Conservation (phyloP, 1,139 yeast genomes). For the Casaregolazyma suthepensis region DNA sequence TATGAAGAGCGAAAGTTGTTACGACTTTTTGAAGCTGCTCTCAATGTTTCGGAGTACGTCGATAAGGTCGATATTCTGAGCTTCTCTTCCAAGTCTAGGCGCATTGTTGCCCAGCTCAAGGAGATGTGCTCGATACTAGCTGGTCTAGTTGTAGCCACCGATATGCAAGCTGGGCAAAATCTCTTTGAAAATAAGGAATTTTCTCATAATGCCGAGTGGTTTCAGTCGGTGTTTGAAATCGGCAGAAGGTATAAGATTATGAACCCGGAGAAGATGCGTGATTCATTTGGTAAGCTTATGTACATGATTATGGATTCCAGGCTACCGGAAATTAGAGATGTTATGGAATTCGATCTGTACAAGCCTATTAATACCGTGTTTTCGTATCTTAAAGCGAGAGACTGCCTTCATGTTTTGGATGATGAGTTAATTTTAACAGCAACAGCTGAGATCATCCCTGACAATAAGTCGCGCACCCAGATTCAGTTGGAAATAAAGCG, state of each 20-base stretch:
- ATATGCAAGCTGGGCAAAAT: constrained; percentile 57
- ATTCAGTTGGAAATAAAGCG: constrained; percentile 52
- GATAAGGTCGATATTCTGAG: constrained; percentile 64
- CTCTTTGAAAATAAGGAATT: constrained; percentile 59
- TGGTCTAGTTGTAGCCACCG: constrained; percentile 67
- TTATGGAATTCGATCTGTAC: constrained; percentile 65
- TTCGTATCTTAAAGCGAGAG: constrained; percentile 37
- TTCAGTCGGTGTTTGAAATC: constrained; percentile 57
- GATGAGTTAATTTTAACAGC: constrained; percentile 56
- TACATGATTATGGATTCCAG: constrained; percentile 79
- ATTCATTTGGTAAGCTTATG: constrained; percentile 66
- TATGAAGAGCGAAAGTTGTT: constrained; percentile 60
- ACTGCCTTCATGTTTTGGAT: constrained; percentile 39
- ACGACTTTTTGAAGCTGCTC: constrained; percentile 59
- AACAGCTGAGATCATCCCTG: constrained; percentile 56
- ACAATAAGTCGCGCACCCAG: constrained; percentile 45
- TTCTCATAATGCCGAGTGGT: constrained; percentile 62
- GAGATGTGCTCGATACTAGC: constrained; percentile 71
- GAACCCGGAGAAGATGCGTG: constrained; percentile 75
- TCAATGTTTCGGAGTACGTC: constrained; percentile 68
- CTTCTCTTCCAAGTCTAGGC: constrained; percentile 55
- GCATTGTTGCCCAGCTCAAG: constrained; percentile 61
- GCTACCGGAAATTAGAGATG: constrained; percentile 57
- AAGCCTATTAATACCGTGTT: constrained; percentile 62
- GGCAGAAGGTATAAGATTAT: constrained; percentile 72